A percentile compares a stretch with the other conserved stretches of the same genome.
Evolutionary conservation across 2,329 filamentous ascomycete genomes (phyloP).

Genomic region (Hypoxylon rubiginosum): DNA sequence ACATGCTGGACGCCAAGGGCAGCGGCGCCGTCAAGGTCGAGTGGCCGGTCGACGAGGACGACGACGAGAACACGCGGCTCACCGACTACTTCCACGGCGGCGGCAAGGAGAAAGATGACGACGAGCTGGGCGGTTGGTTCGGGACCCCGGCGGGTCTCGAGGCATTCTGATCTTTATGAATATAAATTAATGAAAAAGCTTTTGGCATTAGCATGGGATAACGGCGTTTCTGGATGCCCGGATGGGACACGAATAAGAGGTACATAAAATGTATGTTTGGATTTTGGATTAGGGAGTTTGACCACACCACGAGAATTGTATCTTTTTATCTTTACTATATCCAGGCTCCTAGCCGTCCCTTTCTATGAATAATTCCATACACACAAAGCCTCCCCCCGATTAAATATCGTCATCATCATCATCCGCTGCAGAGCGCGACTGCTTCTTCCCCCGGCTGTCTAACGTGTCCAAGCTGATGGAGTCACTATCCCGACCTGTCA

Average conservation of each 20-base stretch:
- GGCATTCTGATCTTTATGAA: conserved; percentile 69
- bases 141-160: conserved; percentile 78
- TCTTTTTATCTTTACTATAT: conserved; percentile 48
- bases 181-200: conserved; percentile 13
- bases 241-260: neutral
- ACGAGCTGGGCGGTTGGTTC: conserved; percentile 86
- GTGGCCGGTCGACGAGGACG: conserved; percentile 83
- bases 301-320: conserved; percentile 39
- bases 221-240: conserved; percentile 40
- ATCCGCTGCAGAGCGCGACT: conserved; percentile 50
- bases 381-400: conserved; percentile 26
- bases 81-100: conserved; percentile 78
- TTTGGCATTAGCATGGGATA: no score
- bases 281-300: conserved; percentile 31
- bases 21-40: conserved; percentile 81
- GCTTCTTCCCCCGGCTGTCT: conserved; percentile 71
- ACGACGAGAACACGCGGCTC: conserved; percentile 74
- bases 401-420: conserved; percentile 71
- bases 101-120: conserved; percentile 60
- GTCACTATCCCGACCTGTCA: conserved; percentile 69
- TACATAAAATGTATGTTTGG: conserved; percentile 20
- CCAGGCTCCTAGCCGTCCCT: conserved; percentile 31
- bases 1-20: conserved; percentile 85
- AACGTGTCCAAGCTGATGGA: conserved; percentile 71
- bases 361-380: conserved; percentile 31